Evolutionary conservation across 129 eudicot species (phyloP), one percentile per base, ranked within the genome.

Genomic region (Scalesia atractyloides): DNA sequence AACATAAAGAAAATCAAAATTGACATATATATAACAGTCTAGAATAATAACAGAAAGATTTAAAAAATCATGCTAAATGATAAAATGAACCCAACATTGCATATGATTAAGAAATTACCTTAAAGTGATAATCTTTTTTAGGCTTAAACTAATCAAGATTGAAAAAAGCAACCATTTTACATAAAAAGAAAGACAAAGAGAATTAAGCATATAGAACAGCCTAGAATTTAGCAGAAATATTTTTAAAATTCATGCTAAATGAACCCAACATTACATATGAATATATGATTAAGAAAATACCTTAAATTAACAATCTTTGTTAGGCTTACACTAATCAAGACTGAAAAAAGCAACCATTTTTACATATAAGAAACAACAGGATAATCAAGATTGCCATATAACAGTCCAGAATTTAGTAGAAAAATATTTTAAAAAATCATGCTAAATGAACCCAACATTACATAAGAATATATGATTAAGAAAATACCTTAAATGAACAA

Each of bases 71-170:
- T 63, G 41, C 60, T 43, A 71, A 64, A 72, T 58, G 19, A 58
- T 52, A 33, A 71, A 64, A 72, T 58, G 19, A 58, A 26, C 13
- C 58, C 60, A 76, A 66, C 81, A 76, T 22, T 60, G 57, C 72
- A 68, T 44, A 49, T 70, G 77, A 75, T 63, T 49, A 75, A 75
- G 54, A 51, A 80, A 76, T 63, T 75, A 69, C 84, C 76, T 68
- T 3, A 51, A 63, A 69, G 1, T 52, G 54, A 63, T 19, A 47
- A 70, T 24, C 67, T 68, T 46, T 77, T n/a, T 73, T 77, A 68
- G 83, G 80, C 64, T 36, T 65, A 1, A 43, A 64, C 69, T 60
- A 82, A 73, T 62, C 66, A 69, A 69, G 54, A 73, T 59, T 52
- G 16, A 14, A 63, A 20, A 63, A 81, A 76, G 60, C 43, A 37